A percentile compares a stretch with the other conserved stretches of the same genome.
Conservation (phyloP, 1,284 basidiomycete genomes). For the Rhodotorula glutinis region DNA sequence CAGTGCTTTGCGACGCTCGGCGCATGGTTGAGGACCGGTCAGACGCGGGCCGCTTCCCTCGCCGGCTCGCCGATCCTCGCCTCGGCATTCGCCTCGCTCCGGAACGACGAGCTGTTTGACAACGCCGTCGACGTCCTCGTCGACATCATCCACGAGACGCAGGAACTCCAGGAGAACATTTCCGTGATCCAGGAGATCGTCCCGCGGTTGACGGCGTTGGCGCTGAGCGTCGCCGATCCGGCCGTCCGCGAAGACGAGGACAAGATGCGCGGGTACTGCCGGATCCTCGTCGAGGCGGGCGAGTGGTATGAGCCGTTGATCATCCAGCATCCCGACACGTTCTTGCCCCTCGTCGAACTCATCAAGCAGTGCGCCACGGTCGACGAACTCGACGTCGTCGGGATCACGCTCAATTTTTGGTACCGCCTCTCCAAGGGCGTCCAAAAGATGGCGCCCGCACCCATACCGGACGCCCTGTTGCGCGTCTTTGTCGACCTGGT, state of each 20-base stretch:
- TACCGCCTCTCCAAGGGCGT: slow-evolving; percentile 82
- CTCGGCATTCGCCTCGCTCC: slow-evolving; percentile 78
- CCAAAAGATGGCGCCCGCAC: slow-evolving; percentile 39
- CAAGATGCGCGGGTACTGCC: slow-evolving; percentile 81
- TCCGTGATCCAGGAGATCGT: slow-evolving; percentile 81
- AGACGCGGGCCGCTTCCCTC: slow-evolving; percentile 66
- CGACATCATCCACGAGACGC: slow-evolving; percentile 96
- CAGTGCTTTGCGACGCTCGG: slow-evolving; percentile 84
- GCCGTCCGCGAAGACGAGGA: slow-evolving; percentile 56
- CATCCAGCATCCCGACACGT: slow-evolving; percentile 79
- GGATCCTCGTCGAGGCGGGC: slow-evolving; percentile 91
- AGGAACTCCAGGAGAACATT: slow-evolving; percentile 95
- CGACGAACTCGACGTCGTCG: slow-evolving; percentile 91
- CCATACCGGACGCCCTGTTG: slow-evolving; percentile 58
- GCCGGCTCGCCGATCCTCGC: slow-evolving; percentile 77
- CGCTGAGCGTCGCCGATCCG: slow-evolving; percentile 58
- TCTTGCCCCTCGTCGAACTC: slow-evolving; percentile 90
- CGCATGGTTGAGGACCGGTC: slow-evolving; percentile 85
- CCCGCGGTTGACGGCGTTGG: slow-evolving; percentile 71
- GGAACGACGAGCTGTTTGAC: slow-evolving; percentile 84
- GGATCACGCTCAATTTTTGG: slow-evolving; percentile 99
- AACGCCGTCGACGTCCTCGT: slow-evolving; percentile 86
- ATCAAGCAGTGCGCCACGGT: slow-evolving; percentile 92
- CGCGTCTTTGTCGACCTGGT: slow-evolving; percentile 82
- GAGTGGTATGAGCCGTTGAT: slow-evolving; percentile 92